phyloP scores from a whole-genome alignment of 441 rosid species.

The Erodium chrysanthum region DNA sequence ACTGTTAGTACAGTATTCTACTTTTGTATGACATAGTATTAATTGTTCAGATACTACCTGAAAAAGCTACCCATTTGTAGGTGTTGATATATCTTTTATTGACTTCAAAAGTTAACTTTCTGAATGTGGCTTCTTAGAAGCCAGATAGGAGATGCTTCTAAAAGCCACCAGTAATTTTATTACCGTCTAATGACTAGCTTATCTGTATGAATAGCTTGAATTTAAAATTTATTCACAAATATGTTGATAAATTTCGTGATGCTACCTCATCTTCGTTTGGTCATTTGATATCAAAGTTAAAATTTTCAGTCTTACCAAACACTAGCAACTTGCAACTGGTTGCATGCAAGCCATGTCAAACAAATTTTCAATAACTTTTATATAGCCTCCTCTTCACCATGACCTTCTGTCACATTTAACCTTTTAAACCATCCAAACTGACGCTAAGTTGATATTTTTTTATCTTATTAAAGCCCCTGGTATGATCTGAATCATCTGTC shows the following conservation, averaged over 20 bases:
- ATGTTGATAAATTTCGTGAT: neutral
- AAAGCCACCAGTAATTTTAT: neutral
- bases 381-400: neutral
- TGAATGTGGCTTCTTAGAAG: neutral
- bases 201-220: neutral
- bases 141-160: neutral
- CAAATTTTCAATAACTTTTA: neutral
- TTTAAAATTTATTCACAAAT: neutral
- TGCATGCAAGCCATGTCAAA: neutral
- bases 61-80: conserved; percentile 1
- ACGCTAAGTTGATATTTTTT: neutral
- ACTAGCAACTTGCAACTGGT: neutral
- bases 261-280: neutral
- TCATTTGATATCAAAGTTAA: neutral
- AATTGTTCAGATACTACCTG: conserved; percentile 13
- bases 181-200: neutral
- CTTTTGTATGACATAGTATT: conserved; percentile 15
- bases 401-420: neutral
- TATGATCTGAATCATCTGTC: neutral
- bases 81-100: neutral
- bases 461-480: neutral
- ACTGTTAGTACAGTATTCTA: conserved; percentile 49
- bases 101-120: neutral
- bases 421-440: neutral
- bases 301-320: neutral